Conservation (phyloP, 495 filamentous ascomycete species). For the Melanomma pulvis-pyrius region DNA sequence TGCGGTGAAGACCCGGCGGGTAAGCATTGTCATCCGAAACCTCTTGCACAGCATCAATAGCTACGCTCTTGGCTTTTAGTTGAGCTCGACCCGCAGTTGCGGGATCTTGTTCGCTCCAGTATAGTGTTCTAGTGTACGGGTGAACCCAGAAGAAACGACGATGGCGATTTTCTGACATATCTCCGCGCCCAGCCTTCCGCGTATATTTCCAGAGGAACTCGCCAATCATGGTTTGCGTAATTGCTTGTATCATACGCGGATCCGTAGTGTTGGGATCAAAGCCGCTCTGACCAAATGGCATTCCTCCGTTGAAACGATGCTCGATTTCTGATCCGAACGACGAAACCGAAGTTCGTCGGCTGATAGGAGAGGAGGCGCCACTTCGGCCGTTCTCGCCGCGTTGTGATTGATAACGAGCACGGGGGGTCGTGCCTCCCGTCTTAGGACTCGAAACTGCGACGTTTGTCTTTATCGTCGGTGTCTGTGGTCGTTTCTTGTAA, state of each 20-base stretch:
- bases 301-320: conserved; percentile 74
- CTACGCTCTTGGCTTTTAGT: conserved; percentile 88
- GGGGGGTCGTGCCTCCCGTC: conserved; percentile 58
- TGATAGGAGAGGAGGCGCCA: conserved; percentile 54
- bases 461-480: conserved; percentile 54
- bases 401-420: conserved; percentile 45
- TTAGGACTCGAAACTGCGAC: conserved; percentile 34
- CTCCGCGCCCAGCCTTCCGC: conserved; percentile 80
- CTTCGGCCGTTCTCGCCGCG: conserved; percentile 52
- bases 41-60: conserved; percentile 89
- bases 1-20: conserved; percentile 90
- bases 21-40: conserved; percentile 96
- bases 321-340: conserved; percentile 96
- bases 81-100: conserved; percentile 73
- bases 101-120: conserved; percentile 94
- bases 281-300: conserved; percentile 60
- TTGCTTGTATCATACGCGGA: conserved; percentile 98
- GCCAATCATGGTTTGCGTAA: conserved; percentile 99
- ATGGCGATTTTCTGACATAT: conserved; percentile 85
- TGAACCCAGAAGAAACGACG: conserved; percentile 99
- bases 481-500: conserved; percentile 69
- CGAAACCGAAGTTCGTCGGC: conserved; percentile 80
- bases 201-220: conserved; percentile 99
- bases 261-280: conserved; percentile 68
- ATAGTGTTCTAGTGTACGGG: conserved; percentile 93